Conservation (phyloP, 192 early-diverging fungal species). For the Coemansia sp. region DNA sequence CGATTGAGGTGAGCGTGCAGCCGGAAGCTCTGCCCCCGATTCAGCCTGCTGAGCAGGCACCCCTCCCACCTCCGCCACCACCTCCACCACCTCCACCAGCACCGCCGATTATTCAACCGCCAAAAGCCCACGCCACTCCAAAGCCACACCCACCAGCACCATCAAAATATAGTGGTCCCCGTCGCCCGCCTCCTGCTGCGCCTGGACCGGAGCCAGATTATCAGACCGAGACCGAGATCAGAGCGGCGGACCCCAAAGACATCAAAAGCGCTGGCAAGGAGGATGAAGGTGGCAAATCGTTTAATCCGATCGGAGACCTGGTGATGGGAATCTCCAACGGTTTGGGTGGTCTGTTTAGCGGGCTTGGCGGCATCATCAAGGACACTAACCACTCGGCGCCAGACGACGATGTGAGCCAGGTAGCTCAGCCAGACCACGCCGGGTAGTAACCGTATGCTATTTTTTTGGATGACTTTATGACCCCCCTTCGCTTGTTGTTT, state of each 20-base stretch:
- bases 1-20: neutral
- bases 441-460: neutral
- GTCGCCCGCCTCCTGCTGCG: neutral
- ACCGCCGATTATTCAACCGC: neutral
- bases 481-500: neutral
- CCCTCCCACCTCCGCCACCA: neutral
- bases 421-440: slow-evolving; percentile 21
- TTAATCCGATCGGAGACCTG: slow-evolving; percentile 26
- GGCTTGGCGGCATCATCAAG: slow-evolving; percentile 12
- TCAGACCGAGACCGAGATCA: slow-evolving; percentile 10
- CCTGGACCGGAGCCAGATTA: slow-evolving; percentile 21
- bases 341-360: slow-evolving; percentile 18
- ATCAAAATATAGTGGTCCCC: neutral
- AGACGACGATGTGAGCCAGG: slow-evolving; percentile 15
- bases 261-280: neutral
- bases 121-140: neutral
- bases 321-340: slow-evolving; percentile 28
- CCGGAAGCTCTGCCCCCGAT: neutral
- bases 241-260: neutral
- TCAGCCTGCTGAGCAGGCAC: slow-evolving; percentile 2
- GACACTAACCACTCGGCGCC: neutral
- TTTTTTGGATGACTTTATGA: neutral
- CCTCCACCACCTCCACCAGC: neutral
- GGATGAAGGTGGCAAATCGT: neutral
- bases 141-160: neutral